Base-by-base conservation (phyloP, 768 basidiomycete genomes). In the Mycena sanguinolenta region DNA sequence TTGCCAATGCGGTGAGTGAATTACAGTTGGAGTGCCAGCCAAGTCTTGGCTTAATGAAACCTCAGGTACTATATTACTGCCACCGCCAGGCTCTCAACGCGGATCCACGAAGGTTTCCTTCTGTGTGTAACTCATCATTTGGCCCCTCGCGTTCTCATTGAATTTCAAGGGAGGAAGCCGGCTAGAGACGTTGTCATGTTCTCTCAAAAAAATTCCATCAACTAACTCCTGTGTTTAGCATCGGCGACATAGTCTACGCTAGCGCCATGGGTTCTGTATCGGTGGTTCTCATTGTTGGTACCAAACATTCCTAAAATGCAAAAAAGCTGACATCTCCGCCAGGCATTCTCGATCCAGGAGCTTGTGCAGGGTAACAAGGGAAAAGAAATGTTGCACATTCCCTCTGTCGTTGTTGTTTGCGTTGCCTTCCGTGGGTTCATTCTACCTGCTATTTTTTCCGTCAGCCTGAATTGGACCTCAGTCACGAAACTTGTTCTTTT, bases 401-500 rank as follows among this genome's bases (percentile, higher is more conserved):
- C 89, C 0, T 84, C 89, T 4, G 75, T 91, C 30, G 78, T 89
- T 23, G 84, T 87, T 1, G 90, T 91, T 23, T 87, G 79, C 0
- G 81, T 87, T 16, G 89, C 90, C 2, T 83, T 90, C 42, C 80
- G 89, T 88, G 55, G 27, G 79, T 73, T 23, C 21, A 14, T 28
- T 1, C 67, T 17, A 34, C 32, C 32, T 68, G 32, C 30, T 9
- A 4, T 12, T 19, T 17, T 36, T 21, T 36, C 14, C 12, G 0
- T 34, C 7, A 21, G 27, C 13, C 21, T 28, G 16, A 50, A 52
- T 39, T 63, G 9, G n/a, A 4, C 25, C 10, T 1, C 46, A 73
- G 87, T 81, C 34, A 85, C 85, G 50, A 92, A 92, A 75, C 79
- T 91, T 59, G 61, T 82, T 0, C 80, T 92, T 30, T 91, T 91